phyloP scores from a whole-genome alignment of 768 basidiomycete genomes.

The Trametes cubensis region DNA sequence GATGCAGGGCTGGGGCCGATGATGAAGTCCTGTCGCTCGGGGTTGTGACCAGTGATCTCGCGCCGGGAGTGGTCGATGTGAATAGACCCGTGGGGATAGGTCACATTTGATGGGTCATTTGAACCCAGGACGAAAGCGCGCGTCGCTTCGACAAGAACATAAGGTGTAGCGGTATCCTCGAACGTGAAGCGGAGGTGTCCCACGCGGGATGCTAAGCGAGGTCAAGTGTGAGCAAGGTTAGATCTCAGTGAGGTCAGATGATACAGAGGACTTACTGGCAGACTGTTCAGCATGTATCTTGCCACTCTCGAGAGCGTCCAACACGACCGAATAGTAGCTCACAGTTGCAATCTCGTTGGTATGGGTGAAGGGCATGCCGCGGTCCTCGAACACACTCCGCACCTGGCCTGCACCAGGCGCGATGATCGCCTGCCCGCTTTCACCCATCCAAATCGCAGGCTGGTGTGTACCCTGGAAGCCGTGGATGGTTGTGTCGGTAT shows the following conservation, averaged over 20 bases:
- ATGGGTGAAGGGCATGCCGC: constrained; percentile 57
- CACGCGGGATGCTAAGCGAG: constrained; percentile 63
- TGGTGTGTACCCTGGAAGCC: constrained; percentile 79
- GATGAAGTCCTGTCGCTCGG: constrained; percentile 73
- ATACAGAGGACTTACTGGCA: constrained; percentile 50
- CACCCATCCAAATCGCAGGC: constrained; percentile 90
- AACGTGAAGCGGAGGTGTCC: constrained; percentile 77
- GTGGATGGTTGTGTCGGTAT: constrained; percentile 59
- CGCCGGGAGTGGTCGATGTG: constrained; percentile 43
- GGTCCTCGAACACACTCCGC: constrained; percentile 55
- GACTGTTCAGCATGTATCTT: constrained; percentile 58
- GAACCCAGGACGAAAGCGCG: constrained; percentile 63
- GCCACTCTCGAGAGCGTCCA: constrained; percentile 51
- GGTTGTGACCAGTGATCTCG: constrained; percentile 65
- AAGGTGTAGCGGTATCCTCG: constrained; percentile 46
- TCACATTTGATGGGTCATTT: constrained; percentile 47
- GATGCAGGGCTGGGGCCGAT: constrained; percentile 53
- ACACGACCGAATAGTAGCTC: constrained; percentile 58
- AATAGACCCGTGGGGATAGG: constrained; percentile 58
- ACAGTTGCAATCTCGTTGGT: constrained; percentile 54
- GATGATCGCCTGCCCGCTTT: constrained; percentile 65
- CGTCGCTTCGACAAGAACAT: constrained; percentile 68
- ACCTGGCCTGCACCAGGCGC: constrained; percentile 58
- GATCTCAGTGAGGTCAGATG: neutral
- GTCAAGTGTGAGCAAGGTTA: neutral